A percentile compares a stretch with the other conserved stretches of the same genome.
phyloP scores from a whole-genome alignment of 495 filamentous ascomycete genomes.

The Neurospora intermedia region DNA sequence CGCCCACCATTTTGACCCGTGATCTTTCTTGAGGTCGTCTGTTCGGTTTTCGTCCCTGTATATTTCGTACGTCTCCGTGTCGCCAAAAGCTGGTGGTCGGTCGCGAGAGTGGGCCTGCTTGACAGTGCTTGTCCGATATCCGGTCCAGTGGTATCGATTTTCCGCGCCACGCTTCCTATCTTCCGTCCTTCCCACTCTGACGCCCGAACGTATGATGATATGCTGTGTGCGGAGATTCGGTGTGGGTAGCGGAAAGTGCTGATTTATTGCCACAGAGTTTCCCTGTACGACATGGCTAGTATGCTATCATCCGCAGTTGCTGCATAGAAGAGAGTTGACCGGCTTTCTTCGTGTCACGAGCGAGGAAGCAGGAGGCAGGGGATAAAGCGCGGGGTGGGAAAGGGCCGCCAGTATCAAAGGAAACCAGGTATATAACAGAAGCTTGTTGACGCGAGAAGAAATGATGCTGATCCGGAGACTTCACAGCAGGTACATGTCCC shows the following conservation, averaged over 20 bases:
- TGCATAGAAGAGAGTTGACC: not conserved
- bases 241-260: conserved; percentile 12
- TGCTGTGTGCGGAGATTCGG: conserved; percentile 5
- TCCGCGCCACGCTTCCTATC: not conserved
- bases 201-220: not conserved
- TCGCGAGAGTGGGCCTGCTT: not conserved
- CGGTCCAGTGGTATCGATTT: not conserved
- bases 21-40: not conserved
- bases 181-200: not conserved
- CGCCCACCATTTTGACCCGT: conserved; percentile 13
- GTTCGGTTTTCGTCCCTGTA: not conserved
- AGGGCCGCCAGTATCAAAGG: not conserved
- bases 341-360: conserved; percentile 1
- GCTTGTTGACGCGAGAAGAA: conserved; percentile 2
- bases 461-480: not conserved
- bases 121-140: not conserved
- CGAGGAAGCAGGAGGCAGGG: not conserved
- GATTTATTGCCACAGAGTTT: conserved; percentile 14
- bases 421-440: not conserved
- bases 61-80: not conserved
- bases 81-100: not conserved
- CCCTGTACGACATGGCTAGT: conserved; percentile 15
- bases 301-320: not conserved
- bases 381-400: not conserved
- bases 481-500: not conserved